Base-by-base conservation (phyloP, 1,284 basidiomycete genomes). In the Neonothopanus nambi region DNA sequence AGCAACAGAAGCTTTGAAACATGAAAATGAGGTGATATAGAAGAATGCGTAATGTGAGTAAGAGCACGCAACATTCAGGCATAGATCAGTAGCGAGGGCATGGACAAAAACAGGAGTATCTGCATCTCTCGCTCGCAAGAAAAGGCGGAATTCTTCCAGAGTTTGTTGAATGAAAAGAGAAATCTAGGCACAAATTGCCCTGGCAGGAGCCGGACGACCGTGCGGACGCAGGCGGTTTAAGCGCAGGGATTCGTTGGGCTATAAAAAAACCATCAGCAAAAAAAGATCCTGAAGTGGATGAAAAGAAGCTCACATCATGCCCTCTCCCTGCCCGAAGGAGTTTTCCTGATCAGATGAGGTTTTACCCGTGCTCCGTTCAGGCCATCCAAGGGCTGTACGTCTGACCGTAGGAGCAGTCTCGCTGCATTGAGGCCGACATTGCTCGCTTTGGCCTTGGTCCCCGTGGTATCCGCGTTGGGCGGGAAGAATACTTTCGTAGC, bases 181-280 rank as follows among this genome's bases (percentile, higher is more conserved):
- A 39, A 33, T 37, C 37, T 26, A 54, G 37, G 48, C 45, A 35
- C 38, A 38, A 41, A 20, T 36, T 28, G 38, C 56, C 56, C 70
- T 67, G 43, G 74, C 75, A 54, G 79, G 78, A 6, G 78, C 79
- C 4, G 78, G 74, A 37, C 83, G 74, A 52, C 80, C 80, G 45
- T 78, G 77, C 30, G 83, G 82, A 54, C 83, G 79, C 23, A 88
- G 87, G 35, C 87, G 82, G 64, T 76, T 85, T 59, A 90, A 69
- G 60, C 87, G 75, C 35, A 89, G 72, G 21, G 76, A 77, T 57
- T 85, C 82, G 36, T 77, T 73, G 49, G 78, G 37, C 87, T 89
- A 5, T 23, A 30, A 38, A 44, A 40, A 18, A 39, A 33, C 44
- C 26, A 46, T 53, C 26, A 52, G 24, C 36, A 41, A 54, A 49